Conservation (phyloP, 1,284 basidiomycete genomes). For the Apiotrichum montevideense region DNA sequence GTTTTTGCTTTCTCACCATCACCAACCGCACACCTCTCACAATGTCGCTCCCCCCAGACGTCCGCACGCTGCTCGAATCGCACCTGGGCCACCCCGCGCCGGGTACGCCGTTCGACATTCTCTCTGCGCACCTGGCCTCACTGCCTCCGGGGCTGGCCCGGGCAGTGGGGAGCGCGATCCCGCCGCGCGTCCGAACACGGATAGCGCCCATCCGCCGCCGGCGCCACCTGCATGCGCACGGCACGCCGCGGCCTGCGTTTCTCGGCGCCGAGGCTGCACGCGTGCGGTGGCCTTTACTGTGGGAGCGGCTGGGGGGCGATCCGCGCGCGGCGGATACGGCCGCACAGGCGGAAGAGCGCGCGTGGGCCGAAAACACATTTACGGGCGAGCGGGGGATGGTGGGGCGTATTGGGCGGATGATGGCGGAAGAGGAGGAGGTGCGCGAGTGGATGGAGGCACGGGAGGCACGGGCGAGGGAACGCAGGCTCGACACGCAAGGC, state of each 20-base stretch:
- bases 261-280: slow-evolving; percentile 28
- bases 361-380: slow-evolving; percentile 30
- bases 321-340: slow-evolving; percentile 11
- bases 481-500: slow-evolving; percentile 24
- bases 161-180: slow-evolving; percentile 6
- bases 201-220: slow-evolving; percentile 26
- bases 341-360: slow-evolving; percentile 27
- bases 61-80: neutral
- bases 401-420: slow-evolving; percentile 38
- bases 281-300: slow-evolving; percentile 41
- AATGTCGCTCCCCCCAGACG: neutral
- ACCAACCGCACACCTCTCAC: slow-evolving; percentile 6
- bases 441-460: slow-evolving; percentile 35
- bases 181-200: slow-evolving; percentile 27
- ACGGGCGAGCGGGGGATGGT: slow-evolving; percentile 30
- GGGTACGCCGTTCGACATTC: neutral
- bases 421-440: slow-evolving; percentile 42
- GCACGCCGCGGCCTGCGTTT: slow-evolving; percentile 4
- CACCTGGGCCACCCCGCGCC: neutral
- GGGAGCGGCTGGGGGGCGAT: slow-evolving; percentile 42
- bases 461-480: slow-evolving; percentile 30
- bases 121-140: neutral
- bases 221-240: neutral
- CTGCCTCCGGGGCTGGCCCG: slow-evolving; percentile 1
- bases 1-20: too few relatives aligned